Percentiles rank a stretch among this genome's conserved stretches.
phyloP scores from a whole-genome alignment of 495 filamentous ascomycete genomes.

The Daldinia decipiens region DNA sequence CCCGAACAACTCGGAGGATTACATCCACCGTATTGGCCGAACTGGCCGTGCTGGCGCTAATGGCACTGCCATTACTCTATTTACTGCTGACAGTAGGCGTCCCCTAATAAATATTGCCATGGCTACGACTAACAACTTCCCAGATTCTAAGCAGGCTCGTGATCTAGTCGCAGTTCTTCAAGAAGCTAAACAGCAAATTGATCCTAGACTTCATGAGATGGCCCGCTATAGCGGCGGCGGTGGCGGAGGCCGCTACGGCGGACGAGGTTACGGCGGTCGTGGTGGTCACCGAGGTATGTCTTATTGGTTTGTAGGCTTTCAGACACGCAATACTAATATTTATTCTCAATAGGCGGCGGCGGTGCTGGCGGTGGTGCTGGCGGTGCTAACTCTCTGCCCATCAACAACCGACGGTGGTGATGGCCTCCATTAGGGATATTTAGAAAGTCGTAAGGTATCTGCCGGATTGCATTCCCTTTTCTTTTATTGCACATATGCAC shows the following conservation, averaged over 20 bases:
- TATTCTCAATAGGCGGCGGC: conserved; percentile 37
- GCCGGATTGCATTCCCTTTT: conserved; percentile 33
- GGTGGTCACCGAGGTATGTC: conserved; percentile 70
- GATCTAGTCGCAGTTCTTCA: conserved; percentile 91
- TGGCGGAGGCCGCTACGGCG: conserved; percentile 72
- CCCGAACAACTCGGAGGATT: conserved; percentile 99
- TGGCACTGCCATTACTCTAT: conserved; percentile 93
- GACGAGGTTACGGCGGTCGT: conserved; percentile 63
- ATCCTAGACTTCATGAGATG: conserved; percentile 96
- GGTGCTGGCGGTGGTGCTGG: conserved; percentile 52
- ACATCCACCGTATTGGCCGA: conserved; percentile 98
- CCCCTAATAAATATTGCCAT: not conserved
- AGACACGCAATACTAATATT: conserved; percentile 30
- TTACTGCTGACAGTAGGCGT: conserved; percentile 96
- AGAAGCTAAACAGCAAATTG: conserved; percentile 98
- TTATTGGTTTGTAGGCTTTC: not conserved
- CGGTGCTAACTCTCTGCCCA: conserved; percentile 58
- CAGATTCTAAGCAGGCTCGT: conserved; percentile 96
- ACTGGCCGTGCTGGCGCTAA: conserved; percentile 95
- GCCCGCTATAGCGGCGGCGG: conserved; percentile 90
- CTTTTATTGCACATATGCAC: conserved; percentile 45
- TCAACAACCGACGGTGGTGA: conserved; percentile 62
- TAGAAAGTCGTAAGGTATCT: conserved; percentile 19
- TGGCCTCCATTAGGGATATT: not conserved
- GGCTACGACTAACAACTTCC: conserved; percentile 48